A percentile compares a stretch with the other conserved stretches of the same genome.
phyloP scores from a whole-genome alignment of 768 basidiomycete species.

The Lentinula edodes region DNA sequence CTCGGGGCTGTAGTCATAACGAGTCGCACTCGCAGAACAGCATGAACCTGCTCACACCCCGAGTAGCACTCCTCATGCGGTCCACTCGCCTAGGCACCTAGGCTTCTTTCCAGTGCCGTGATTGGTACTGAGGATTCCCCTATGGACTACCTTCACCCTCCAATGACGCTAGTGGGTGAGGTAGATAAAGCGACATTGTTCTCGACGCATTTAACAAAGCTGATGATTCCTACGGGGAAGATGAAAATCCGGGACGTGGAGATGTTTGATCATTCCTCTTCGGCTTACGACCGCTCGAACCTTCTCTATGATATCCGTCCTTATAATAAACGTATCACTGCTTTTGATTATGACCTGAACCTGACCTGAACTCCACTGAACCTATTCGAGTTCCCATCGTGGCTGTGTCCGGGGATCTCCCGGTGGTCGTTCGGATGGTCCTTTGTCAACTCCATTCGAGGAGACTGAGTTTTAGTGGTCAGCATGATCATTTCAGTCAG shows the following conservation, averaged over 20 bases:
- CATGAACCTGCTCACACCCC: conserved; percentile 32
- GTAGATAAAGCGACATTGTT: conserved; percentile 57
- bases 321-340: too few relatives aligned
- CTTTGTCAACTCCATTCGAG: not conserved
- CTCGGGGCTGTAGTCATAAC: not conserved
- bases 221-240: not conserved
- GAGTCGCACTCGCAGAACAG: not conserved
- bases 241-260: too few relatives aligned
- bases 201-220: conserved; percentile 32
- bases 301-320: too few relatives aligned
- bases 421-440: not conserved
- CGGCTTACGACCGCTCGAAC: too few relatives aligned
- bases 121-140: conserved; percentile 45
- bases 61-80: conserved; percentile 18
- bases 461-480: not conserved
- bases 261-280: not conserved
- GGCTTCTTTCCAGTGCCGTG: conserved; percentile 39
- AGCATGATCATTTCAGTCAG: too few relatives aligned
- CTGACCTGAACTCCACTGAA: too few relatives aligned
- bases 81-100: conserved; percentile 75
- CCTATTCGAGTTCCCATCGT: not conserved
- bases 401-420: not conserved
- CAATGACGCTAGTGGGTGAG: conserved; percentile 56
- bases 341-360: not conserved
- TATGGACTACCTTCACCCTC: conserved; percentile 70